Conservation (phyloP, 1,284 basidiomycete species). For the Bjerkandera adusta region DNA sequence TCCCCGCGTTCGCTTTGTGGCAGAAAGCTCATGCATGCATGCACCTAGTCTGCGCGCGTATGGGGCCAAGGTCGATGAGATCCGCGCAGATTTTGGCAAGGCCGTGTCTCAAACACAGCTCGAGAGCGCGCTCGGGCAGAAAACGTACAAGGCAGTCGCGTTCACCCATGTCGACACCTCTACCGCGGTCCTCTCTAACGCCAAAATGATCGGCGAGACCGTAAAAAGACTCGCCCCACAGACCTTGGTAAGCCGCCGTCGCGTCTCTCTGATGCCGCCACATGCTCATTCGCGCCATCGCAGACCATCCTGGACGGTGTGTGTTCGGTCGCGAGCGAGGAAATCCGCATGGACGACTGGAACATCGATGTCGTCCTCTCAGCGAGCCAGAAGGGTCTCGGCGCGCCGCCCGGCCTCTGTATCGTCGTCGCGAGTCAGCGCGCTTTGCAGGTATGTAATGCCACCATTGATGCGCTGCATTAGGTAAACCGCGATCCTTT, state of each 20-base stretch:
- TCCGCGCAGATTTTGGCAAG: constrained; percentile 83
- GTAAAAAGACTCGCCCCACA: constrained; percentile 83
- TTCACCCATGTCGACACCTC: constrained; percentile 96
- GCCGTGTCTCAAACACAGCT: constrained; percentile 66
- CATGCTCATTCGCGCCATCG: neutral
- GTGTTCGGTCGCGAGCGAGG: constrained; percentile 94
- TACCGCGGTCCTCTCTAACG: constrained; percentile 87
- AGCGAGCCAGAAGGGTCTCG: constrained; percentile 95
- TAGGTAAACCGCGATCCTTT: neutral
- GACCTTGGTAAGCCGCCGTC: constrained; percentile 58
- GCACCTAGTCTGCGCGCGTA: constrained; percentile 75
- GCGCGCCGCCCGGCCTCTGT: constrained; percentile 92
- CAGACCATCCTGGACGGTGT: constrained; percentile 88
- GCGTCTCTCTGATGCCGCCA: neutral
- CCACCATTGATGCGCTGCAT: neutral
- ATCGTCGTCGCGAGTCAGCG: constrained; percentile 81
- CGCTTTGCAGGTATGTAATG: constrained; percentile 67
- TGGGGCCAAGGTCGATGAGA: constrained; percentile 86
- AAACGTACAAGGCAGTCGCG: constrained; percentile 89
- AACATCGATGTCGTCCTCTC: constrained; percentile 87
- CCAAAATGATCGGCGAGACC: constrained; percentile 74
- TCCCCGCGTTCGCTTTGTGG: constrained; percentile 5
- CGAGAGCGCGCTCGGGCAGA: constrained; percentile 72
- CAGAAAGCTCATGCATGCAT: neutral
- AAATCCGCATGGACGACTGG: constrained; percentile 95